Base-by-base conservation (phyloP, 805 yeast genomes). In the Yarrowia sp. region DNA sequence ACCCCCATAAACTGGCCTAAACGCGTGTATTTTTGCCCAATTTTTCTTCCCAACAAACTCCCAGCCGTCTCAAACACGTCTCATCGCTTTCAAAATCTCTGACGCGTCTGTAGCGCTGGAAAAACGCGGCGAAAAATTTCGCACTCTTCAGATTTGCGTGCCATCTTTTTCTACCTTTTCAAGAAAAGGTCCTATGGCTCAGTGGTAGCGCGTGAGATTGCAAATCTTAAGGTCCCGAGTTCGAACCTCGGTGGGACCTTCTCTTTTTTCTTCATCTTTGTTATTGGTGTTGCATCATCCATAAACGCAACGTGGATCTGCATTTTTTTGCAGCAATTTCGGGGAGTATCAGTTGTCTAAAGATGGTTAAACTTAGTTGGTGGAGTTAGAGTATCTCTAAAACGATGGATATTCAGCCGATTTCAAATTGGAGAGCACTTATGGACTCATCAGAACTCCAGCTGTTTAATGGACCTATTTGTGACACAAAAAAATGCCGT, bases 131-230 rank as follows among this genome's bases (percentile, higher is more conserved):
- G 24, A 27, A 12, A n/a, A 7, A 7, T 44, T 42, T 27, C 18
- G 33, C 33, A 13, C 4, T 44, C 18, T 27, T 44, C 51, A 27
- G 24, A 27, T 5, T 16, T 3, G 1, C 51, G 1, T 25, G 35
- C 13, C n/a, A 10, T 13, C 32, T 2, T 0, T 19, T 8, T 6
- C 24, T 2, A 29, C 9, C 1, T 18, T 18, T 32, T 24, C 31
- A 51, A 51, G 24, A 27, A 42, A 18, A 13, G 58, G 58, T 51
- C 58, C 58, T 51, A 51, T 51, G 58, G 58, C 58, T 35, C 58
- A 51, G 58, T 42, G 58, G 58, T 51, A 51, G 58, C 58, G 58
- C 58, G 58, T 51, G 58, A 51, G 58, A 51, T 51, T 51, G 58
- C 58, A 51, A 51, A 51, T 51, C 58, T 51, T 51, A 51, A 51